Evolutionary conservation across 352 stramenopile species (phyloP).

Genomic region (Globisporangium lucens): DNA sequence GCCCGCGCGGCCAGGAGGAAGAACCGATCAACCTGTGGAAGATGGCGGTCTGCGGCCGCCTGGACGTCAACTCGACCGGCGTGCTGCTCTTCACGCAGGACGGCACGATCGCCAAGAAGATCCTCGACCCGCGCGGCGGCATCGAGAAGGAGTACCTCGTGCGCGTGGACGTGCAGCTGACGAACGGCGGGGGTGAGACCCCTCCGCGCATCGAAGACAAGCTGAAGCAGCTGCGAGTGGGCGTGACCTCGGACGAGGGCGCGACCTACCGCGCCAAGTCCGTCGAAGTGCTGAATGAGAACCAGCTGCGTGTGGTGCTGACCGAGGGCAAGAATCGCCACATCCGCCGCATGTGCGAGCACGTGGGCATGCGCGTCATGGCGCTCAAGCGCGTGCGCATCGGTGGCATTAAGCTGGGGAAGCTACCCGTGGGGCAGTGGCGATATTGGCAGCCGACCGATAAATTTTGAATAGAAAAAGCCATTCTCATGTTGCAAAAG

Average conservation of each 20-base stretch:
- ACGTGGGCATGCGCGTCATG: conserved; percentile 88
- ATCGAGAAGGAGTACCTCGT: conserved; percentile 88
- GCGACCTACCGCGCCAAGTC: conserved; percentile 75
- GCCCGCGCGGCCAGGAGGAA: conserved; percentile 27
- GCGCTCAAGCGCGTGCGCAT: conserved; percentile 91
- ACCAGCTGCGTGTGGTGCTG: conserved; percentile 88
- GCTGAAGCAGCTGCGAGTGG: conserved; percentile 43
- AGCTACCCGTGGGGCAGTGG: conserved; percentile 72
- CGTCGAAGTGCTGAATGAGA: conserved; percentile 75
- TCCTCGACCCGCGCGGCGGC: conserved; percentile 65
- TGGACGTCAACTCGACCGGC: conserved; percentile 84
- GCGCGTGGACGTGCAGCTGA: conserved; percentile 63
- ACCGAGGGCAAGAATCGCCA: conserved; percentile 95
- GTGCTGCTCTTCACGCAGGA: conserved; percentile 83
- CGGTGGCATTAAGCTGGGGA: conserved; percentile 80
- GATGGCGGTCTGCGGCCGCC: conserved; percentile 77
- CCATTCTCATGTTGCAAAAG: not conserved
- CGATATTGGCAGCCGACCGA: conserved; percentile 74
- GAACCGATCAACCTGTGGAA: conserved; percentile 71
- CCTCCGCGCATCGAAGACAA: conserved; percentile 43
- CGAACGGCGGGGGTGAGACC: conserved; percentile 31
- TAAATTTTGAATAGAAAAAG: conserved; percentile 27
- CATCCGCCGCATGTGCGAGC: conserved; percentile 95
- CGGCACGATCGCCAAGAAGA: conserved; percentile 68
- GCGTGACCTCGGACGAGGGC: conserved; percentile 54